Evolutionary conservation across 352 stramenopile species (phyloP).

Genomic region (Globisporangium echinulatum): DNA sequence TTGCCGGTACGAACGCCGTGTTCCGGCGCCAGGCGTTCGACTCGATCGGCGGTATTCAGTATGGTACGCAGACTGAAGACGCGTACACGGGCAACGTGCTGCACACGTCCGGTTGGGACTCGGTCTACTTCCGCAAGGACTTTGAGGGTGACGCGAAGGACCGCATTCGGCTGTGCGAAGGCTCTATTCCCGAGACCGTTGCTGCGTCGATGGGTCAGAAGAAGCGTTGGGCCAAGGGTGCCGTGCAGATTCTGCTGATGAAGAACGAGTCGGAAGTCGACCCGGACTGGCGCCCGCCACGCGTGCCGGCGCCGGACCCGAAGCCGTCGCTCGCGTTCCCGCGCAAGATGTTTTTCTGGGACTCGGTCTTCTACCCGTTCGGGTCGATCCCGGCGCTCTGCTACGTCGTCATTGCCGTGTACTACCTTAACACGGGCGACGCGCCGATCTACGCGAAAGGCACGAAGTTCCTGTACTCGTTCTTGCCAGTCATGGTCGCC

Average conservation of each 20-base stretch:
- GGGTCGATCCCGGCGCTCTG: constrained; percentile 80
- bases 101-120: constrained; percentile 80
- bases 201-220: constrained; percentile 79
- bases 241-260: constrained; percentile 85
- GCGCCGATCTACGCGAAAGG: constrained; percentile 82
- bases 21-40: constrained; percentile 88
- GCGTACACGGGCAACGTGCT: constrained; percentile 85
- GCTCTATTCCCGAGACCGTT: constrained; percentile 77
- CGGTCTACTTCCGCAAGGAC: constrained; percentile 88
- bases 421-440: constrained; percentile 83
- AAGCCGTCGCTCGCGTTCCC: constrained; percentile 77
- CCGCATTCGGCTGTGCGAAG: constrained; percentile 81
- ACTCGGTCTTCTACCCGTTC: constrained; percentile 87
- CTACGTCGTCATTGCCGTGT: constrained; percentile 80
- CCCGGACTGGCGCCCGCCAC: constrained; percentile 79
- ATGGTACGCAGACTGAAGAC: constrained; percentile 88
- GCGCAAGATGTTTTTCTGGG: constrained; percentile 89
- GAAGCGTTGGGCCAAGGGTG: constrained; percentile 88
- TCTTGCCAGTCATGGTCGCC: constrained; percentile 77
- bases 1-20: constrained; percentile 85
- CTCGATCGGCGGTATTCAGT: constrained; percentile 86
- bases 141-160: constrained; percentile 84
- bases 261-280: constrained; percentile 88
- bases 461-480: constrained; percentile 79
- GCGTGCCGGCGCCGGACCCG: constrained; percentile 73